Evolutionary conservation across 306 rosid species (phyloP), one percentile per base, ranked within the genome.

Genomic region (Nissolia schottii): DNA sequence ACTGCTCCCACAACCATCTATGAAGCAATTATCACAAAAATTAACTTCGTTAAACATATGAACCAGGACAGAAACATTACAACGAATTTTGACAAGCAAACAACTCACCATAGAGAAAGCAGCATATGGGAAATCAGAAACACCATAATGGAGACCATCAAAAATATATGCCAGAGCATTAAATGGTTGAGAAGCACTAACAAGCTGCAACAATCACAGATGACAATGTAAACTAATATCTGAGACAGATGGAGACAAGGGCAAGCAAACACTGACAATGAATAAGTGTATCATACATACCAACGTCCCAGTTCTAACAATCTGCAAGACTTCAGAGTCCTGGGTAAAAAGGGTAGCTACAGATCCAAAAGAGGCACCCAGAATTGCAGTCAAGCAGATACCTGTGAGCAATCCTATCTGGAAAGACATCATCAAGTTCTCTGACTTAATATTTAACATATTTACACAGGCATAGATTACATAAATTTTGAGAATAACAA

Each of bases 121-220:
- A 43, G 97, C 96, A 86, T 94, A 91, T 67, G 76, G 87, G 62
- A 91, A 94, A 89, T 94, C 98, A 68, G 97, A 93, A 83, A 87
- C 86, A 43, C 98, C 98, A 65, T 68, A 93, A 71, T 93, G 98
- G 74, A 93, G 97, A 54, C 98, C 98, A 57, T 93, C 97, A 60
- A 93, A 90, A 75, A 88, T 80, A 80, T 87, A 93, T 49, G 98
- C 97, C 49, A 93, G 77, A 64, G 97, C 84, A 76, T 83, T 92
- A 77, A 94, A 81, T 66, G 99, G 99, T 80, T 94, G 99, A 79
- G 95, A 89, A 68, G 91, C 97, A 81, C 97, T 86, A 19, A 90
- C 92, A 77, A 85, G 88, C 97, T 91, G 71, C 53, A 82, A 25
- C 54, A 84, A 43, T 38, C 48, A 72, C 60, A 70, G 34, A 78